These are phyloP conservation scores for Amphibolis antarctica DNA, from an alignment of 106 monocot species.

Conservation along the genomic window DNA sequence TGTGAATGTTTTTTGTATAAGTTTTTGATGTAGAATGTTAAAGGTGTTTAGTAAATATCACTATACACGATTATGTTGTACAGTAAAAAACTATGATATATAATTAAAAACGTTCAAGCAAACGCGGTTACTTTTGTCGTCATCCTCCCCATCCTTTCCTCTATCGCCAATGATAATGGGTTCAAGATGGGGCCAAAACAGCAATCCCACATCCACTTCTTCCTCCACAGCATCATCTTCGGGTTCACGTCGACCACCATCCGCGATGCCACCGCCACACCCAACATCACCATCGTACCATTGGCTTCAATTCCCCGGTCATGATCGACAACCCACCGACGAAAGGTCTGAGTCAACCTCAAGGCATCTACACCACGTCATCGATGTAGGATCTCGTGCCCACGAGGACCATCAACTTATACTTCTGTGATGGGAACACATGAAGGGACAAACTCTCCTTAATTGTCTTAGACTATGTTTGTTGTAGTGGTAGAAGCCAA, in stretches of 20 bases:
- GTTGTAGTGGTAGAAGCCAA: too few species aligned
- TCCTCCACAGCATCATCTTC: constrained; percentile 16
- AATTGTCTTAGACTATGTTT: too few species aligned
- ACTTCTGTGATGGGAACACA: constrained; percentile 12
- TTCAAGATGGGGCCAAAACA: constrained; percentile 9
- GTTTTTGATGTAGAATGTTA: too few species aligned
- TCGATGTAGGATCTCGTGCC: constrained; percentile 4
- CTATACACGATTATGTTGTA: too few species aligned
- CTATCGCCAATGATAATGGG: background rate
- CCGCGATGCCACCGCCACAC: background rate
- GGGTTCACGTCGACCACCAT: constrained; percentile 14
- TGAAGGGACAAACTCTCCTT: too few species aligned
- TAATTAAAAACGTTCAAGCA: too few species aligned
- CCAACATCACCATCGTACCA: background rate
- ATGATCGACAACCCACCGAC: constrained; percentile 21
- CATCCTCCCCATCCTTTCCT: background rate
- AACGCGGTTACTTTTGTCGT: background rate
- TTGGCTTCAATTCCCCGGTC: constrained; percentile 7
- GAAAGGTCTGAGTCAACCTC: constrained; percentile 1
- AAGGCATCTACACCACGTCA: constrained; percentile 12
- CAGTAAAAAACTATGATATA: too few species aligned
- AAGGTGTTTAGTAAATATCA: too few species aligned
- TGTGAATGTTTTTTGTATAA: too few species aligned
- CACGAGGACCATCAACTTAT: constrained; percentile 13
- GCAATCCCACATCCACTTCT: constrained; percentile 27